Conservation (phyloP, 169 alveolate genomes). For the Cryptosporidium baileyi region DNA sequence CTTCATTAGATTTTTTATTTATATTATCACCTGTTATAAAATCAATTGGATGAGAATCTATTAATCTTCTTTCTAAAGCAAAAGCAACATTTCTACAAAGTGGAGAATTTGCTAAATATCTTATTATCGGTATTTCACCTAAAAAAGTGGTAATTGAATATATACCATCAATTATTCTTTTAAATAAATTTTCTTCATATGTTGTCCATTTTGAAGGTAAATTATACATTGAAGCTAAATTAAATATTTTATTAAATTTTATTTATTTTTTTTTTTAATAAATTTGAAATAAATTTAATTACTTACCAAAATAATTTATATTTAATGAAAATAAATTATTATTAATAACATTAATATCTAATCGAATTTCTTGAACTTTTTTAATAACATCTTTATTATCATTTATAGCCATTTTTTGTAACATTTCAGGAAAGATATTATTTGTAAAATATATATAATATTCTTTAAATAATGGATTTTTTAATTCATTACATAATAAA, state of each 20-base stretch:
- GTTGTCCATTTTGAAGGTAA: constrained; percentile 63
- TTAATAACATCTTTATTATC: constrained; percentile 89
- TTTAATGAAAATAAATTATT: constrained; percentile 86
- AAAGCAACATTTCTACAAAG: constrained; percentile 79
- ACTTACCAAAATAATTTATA: constrained; percentile 82
- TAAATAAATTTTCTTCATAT: constrained; percentile 34
- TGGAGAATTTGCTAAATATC: constrained; percentile 77
- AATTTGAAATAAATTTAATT: constrained; percentile 74
- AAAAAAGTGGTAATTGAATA: constrained; percentile 76
- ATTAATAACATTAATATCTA: constrained; percentile 86
- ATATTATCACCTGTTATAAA: constrained; percentile 72
- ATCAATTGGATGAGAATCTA: constrained; percentile 80
- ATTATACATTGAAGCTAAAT: constrained; percentile 36
- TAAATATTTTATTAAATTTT: not conserved
- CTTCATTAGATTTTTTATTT: not conserved
- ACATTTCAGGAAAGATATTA: constrained; percentile 79
- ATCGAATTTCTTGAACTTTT: constrained; percentile 87
- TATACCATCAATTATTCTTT: constrained; percentile 81
- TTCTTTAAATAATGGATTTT: constrained; percentile 86
- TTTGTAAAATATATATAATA: constrained; percentile 89
- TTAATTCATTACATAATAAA: constrained; percentile 83
- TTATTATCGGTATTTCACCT: constrained; percentile 81
- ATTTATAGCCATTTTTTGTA: constrained; percentile 89
- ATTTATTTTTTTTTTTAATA: constrained; percentile 60
- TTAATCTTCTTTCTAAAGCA: constrained; percentile 74